Percentiles rank a stretch among this genome's conserved stretches.
Evolutionary conservation across 148 eudicot genomes (phyloP).

Genomic region (Euryodendron excelsum): DNA sequence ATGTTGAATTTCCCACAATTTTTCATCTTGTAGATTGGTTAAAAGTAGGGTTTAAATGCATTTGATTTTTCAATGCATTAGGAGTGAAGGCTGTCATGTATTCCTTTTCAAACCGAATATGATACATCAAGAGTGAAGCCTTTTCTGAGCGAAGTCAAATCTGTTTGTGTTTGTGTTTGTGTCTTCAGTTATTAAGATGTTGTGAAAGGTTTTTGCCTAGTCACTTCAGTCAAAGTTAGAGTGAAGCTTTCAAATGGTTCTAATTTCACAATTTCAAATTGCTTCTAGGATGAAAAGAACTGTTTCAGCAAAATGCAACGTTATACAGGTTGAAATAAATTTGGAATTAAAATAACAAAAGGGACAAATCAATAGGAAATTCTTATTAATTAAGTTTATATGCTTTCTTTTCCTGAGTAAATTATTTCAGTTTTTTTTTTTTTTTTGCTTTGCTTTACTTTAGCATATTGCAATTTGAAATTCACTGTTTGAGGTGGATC

Average conservation of each 20-base stretch:
- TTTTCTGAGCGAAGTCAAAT: background rate
- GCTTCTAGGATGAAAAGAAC: background rate
- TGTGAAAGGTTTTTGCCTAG: background rate
- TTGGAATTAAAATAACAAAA: background rate
- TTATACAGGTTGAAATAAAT: background rate
- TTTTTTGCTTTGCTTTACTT: background rate
- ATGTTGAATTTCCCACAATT: background rate
- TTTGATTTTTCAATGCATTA: background rate
- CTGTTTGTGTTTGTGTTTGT: background rate
- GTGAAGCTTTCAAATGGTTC: background rate
- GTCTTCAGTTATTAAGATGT: background rate
- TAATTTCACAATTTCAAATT: background rate
- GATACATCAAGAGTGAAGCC: background rate
- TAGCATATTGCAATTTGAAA: background rate
- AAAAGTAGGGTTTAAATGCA: background rate
- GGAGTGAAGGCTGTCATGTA: no score
- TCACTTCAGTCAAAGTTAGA: background rate
- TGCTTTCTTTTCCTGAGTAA: background rate
- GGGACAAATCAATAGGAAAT: background rate
- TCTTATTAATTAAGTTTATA: background rate
- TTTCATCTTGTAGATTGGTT: background rate
- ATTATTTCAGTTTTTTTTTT: background rate
- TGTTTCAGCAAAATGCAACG: background rate
- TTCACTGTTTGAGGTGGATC: background rate
- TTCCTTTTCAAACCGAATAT: background rate